Conservation (phyloP, 1,139 yeast genomes). For the Saccharomyces hybrid region DNA sequence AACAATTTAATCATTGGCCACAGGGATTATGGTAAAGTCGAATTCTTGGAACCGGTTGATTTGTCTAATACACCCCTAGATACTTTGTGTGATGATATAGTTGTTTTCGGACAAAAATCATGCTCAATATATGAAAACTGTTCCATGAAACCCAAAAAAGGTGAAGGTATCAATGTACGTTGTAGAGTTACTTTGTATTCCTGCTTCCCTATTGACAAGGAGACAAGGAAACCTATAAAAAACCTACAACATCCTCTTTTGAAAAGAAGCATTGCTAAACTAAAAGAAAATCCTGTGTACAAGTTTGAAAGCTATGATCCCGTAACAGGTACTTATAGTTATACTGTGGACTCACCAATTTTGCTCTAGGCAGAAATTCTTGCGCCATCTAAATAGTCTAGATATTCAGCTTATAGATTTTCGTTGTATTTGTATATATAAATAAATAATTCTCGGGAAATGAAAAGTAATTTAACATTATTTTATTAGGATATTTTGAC, state of each 20-base stretch:
- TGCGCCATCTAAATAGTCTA: slow-evolving; percentile 10
- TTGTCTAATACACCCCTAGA: slow-evolving; percentile 56
- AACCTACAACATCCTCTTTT: slow-evolving; percentile 73
- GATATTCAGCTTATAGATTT: not conserved
- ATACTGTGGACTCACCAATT: slow-evolving; percentile 37
- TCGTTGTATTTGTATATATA: not conserved
- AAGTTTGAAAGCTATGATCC: slow-evolving; percentile 72
- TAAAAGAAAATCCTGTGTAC: slow-evolving; percentile 54
- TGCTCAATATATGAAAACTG: slow-evolving; percentile 71
- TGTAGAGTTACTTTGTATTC: slow-evolving; percentile 66
- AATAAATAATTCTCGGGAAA: not conserved
- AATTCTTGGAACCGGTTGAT: slow-evolving; percentile 75
- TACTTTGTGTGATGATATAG: slow-evolving; percentile 56
- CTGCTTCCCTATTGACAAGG: slow-evolving; percentile 69
- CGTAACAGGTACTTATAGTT: slow-evolving; percentile 74
- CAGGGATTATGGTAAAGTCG: slow-evolving; percentile 64
- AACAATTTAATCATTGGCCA: slow-evolving; percentile 68
- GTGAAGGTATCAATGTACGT: slow-evolving; percentile 80
- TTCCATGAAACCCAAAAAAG: slow-evolving; percentile 52
- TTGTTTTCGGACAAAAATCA: slow-evolving; percentile 51
- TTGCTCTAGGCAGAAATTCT: slow-evolving; percentile 1
- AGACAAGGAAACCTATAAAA: slow-evolving; percentile 62
- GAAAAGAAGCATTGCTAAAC: slow-evolving; percentile 57
- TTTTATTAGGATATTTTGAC: not conserved
- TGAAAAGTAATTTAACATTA: not conserved